Base-by-base conservation (phyloP, 306 rosid genomes). In the Gillenia trifoliata region DNA sequence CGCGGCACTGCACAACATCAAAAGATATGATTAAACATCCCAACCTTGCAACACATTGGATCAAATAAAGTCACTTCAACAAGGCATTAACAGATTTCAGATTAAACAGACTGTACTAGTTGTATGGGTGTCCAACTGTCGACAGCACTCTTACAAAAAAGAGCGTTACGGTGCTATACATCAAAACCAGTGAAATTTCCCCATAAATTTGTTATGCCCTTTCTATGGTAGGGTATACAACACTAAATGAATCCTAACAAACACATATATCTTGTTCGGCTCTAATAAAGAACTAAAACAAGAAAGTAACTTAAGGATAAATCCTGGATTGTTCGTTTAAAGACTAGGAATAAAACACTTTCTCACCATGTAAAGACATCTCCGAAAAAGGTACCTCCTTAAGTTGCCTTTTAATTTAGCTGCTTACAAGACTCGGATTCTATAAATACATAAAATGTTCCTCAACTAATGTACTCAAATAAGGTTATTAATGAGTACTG, bases 1-100 rank as follows among this genome's bases (percentile, higher is more conserved):
- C 98, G 79, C 19, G 99, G 99, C 76, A 95, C 99, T 95, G 84
- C 89, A 81, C 75, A 56, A 7, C 36, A 71, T 34, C 16, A 36
- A 56, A 56, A 56, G 66, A 23, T 45, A 57, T 23, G 26, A 56
- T 26, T 23, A 56, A 62, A 47, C 52, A 55, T 56, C 75, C 33
- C 43, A 54, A 22, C 40, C 50, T 33, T 52, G 22, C 64, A 36
- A 38, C 54, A 56, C 20, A 2, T 13, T 11, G 16, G 17, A 71
- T 8, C 36, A 15, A 13, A 55, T 5, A 25, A 64, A 6, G 50
- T 55, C 47, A 22, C 4, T 4, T 33, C 4, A 11, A 36, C 4
- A 34, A 33, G 31, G 62, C 54, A 56, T 17, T 71, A 12, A 52
- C 8, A 29, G 40, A 34, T 26, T 70, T 30, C 43, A 52, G 15